phyloP scores from a whole-genome alignment of 495 filamentous ascomycete species.

The Clohesyomyces aquaticus region DNA sequence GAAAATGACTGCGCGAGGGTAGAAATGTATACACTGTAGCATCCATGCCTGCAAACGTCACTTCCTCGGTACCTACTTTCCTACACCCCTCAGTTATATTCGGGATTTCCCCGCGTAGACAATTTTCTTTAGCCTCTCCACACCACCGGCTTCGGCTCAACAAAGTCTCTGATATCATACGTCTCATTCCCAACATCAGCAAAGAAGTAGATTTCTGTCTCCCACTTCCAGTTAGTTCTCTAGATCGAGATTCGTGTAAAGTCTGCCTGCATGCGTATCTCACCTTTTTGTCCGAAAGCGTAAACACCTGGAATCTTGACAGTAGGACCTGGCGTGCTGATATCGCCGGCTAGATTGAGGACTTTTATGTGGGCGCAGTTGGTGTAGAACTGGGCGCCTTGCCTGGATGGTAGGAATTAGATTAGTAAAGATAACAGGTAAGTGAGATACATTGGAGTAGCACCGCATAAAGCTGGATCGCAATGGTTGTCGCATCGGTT shows the following conservation, averaged over 20 bases:
- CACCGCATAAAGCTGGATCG: too few relatives aligned
- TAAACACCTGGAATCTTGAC: conserved; percentile 30
- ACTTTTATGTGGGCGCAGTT: conserved; percentile 29
- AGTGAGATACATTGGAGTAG: not conserved
- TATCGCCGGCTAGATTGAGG: not conserved
- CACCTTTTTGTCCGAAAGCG: conserved; percentile 24
- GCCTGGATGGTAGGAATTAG: too few relatives aligned
- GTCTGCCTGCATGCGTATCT: not conserved
- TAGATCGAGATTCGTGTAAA: too few relatives aligned
- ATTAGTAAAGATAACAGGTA: not conserved
- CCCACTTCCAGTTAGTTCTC: not conserved
- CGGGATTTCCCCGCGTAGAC: too few relatives aligned
- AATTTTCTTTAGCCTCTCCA: conserved; percentile 9
- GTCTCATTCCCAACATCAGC: conserved; percentile 25
- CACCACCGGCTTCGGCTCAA: conserved; percentile 22
- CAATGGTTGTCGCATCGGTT: too few relatives aligned
- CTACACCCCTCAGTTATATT: too few relatives aligned
- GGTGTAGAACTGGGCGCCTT: conserved; percentile 26
- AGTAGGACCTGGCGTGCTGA: conserved; percentile 12
- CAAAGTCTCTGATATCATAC: conserved; percentile 26
- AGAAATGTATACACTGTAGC: too few relatives aligned
- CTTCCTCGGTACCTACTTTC: too few relatives aligned
- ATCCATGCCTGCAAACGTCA: too few relatives aligned
- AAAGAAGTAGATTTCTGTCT: conserved; percentile 26
- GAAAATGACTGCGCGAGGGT: too few relatives aligned